These are phyloP conservation scores for Eustoma russellianum DNA, from an alignment of 257 asterid species.

Conservation along the genomic window DNA sequence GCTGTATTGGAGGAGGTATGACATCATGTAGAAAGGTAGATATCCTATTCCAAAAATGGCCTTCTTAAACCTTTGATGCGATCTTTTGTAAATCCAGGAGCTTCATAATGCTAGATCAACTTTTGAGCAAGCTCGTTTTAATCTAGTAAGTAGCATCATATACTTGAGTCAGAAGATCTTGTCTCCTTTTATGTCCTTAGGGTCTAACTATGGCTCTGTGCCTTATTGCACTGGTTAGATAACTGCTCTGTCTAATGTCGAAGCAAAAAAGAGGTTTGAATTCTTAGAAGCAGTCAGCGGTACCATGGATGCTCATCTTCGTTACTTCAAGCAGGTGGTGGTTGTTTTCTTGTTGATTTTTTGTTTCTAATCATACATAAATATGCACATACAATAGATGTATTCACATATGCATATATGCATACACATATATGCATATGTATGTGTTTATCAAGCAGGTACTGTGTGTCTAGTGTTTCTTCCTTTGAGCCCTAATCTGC, in stretches of 20 bases:
- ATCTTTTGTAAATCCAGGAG: conserved; percentile 48
- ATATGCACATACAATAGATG: too few species aligned
- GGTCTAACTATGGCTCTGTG: conserved; percentile 1
- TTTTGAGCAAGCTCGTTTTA: conserved; percentile 97
- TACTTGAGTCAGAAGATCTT: not conserved
- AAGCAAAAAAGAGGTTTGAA: conserved; percentile 96
- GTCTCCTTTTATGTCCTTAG: too few species aligned
- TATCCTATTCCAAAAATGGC: conserved; percentile 6
- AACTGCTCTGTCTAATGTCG: conserved; percentile 81
- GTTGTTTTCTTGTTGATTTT: too few species aligned
- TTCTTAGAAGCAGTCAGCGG: conserved; percentile 97
- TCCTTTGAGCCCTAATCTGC: conserved; percentile 5
- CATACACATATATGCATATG: too few species aligned
- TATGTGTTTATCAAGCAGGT: too few species aligned
- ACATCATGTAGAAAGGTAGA: conserved; percentile 1
- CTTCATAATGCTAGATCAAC: conserved; percentile 85
- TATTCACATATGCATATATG: too few species aligned
- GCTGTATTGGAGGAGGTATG: conserved; percentile 79
- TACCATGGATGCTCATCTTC: conserved; percentile 98
- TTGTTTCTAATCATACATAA: too few species aligned
- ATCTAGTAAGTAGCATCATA: conserved; percentile 45
- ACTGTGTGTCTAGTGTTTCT: not conserved
- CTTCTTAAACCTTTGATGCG: conserved; percentile 11
- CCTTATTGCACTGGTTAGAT: conserved; percentile 37
- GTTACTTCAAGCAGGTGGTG: conserved; percentile 89